These are phyloP conservation scores for Picea glauca DNA, from an alignment of 75 land plant genomes.

Conservation along the genomic window DNA sequence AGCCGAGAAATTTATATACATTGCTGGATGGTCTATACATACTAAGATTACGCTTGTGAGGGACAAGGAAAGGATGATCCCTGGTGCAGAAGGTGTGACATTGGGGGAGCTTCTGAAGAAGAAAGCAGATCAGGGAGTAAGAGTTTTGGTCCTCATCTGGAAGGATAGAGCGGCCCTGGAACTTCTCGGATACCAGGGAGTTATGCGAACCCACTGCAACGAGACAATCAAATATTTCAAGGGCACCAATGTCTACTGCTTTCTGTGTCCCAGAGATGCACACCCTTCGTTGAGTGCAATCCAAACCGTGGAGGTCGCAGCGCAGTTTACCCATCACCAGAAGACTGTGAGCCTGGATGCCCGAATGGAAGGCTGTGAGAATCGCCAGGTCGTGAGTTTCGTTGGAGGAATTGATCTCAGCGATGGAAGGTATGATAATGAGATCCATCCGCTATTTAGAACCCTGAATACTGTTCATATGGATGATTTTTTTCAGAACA, in stretches of 20 bases:
- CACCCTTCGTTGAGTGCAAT: conserved; percentile 24
- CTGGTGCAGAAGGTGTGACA: too few relatives aligned
- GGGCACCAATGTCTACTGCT: conserved; percentile 16
- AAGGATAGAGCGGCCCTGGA: conserved; percentile 29
- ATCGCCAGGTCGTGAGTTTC: conserved; percentile 39
- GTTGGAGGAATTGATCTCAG: conserved; percentile 30
- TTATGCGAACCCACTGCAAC: conserved; percentile 73
- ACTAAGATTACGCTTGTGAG: too few relatives aligned
- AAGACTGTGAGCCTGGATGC: conserved; percentile 20
- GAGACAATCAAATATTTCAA: conserved; percentile 23
- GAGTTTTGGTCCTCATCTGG: too few relatives aligned
- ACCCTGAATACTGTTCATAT: not conserved
- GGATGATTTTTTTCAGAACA: conserved; percentile 41
- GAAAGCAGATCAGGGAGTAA: conserved; percentile 73
- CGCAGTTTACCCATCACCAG: conserved; percentile 36
- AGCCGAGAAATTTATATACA: too few relatives aligned
- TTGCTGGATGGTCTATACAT: too few relatives aligned
- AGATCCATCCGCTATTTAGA: too few relatives aligned
- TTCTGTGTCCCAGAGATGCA: conserved; percentile 50
- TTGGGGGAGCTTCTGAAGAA: conserved; percentile 52
- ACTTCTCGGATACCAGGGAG: conserved; percentile 42
- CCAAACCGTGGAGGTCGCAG: conserved; percentile 19
- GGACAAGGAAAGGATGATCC: too few relatives aligned
- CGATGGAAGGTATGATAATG: too few relatives aligned
- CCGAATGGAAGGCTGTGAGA: not conserved